Evolutionary conservation across 441 rosid species (phyloP).

Genomic region (Syzygium malaccense): DNA sequence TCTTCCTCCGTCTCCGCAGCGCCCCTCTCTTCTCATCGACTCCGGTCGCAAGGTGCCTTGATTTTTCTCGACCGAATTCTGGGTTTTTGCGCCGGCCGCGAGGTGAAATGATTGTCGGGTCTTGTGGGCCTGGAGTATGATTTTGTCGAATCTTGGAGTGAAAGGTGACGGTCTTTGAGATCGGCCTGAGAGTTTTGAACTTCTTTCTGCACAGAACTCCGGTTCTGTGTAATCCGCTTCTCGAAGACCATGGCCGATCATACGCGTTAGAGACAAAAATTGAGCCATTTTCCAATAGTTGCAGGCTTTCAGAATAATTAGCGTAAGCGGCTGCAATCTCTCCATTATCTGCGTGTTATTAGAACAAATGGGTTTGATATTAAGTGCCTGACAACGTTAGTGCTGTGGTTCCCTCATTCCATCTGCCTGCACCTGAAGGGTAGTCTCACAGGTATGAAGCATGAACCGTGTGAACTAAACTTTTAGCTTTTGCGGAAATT

Average conservation of each 20-base stretch:
- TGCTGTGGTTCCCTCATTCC: neutral
- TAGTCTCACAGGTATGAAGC: neutral
- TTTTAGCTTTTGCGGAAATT: neutral
- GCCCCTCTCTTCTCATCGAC: constrained; percentile 3
- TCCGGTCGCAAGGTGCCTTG: neutral
- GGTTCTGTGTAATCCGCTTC: neutral
- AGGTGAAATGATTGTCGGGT: too few species aligned
- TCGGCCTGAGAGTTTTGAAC: neutral
- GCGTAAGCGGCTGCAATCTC: too few species aligned
- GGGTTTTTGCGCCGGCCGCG: neutral
- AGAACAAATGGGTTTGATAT: too few species aligned
- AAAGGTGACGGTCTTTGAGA: neutral
- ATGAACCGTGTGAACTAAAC: neutral
- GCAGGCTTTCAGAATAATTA: too few species aligned
- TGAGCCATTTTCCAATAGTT: too few species aligned
- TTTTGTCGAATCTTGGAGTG: neutral
- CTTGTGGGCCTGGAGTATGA: neutral
- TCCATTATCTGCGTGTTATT: too few species aligned
- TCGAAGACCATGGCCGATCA: neutral
- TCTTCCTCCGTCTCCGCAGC: neutral
- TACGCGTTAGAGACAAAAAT: neutral
- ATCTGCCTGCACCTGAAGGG: neutral
- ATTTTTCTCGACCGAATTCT: neutral
- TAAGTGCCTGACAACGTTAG: too few species aligned
- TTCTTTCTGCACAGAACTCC: neutral